Evolutionary conservation across 208 protist species (phyloP), one percentile per base, ranked within the genome.

Genomic region (Herpetomonas muscarum): DNA sequence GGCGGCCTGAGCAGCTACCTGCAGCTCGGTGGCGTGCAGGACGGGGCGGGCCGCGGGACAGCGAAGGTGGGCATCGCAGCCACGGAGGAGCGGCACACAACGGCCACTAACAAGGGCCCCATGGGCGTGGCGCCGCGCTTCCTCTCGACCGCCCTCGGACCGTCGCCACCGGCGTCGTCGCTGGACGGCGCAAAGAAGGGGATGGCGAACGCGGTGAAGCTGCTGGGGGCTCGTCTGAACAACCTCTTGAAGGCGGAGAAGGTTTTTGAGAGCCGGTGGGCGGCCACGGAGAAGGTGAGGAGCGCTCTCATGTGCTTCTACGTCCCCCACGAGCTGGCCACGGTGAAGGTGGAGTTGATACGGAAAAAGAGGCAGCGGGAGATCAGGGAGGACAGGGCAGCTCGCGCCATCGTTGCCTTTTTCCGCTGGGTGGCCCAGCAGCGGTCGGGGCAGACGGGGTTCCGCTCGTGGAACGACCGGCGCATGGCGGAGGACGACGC

Each of bases 221-320:
- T 92, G 22, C 56, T 92, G 28, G 74, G 59, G n/a, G 61, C 81
- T 48, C 74, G 85, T 5, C 66, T 92, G 32, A 42, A 42, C 34
- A 49, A 55, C 1, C 60, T 92, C 17, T 47, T 92, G 13, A 79
- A 80, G 46, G 77, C 66, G 2, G 85, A 92, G 53, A 64, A 64
- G 15, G 64, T 66, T 9, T 92, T 83, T 42, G 81, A 92, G 54
- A 79, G 85, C 32, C 68, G 69, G 34, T 92, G 85, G 85, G 62
- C 48, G 5, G 81, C 85, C 31, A 87, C 85, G 21, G 73, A 77
- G 47, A 69, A 73, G 28, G 67, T 92, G 25, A 66, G 63, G 37
- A 70, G 53, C 24, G 78, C 85, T 6, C 65, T 92, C 19, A 34
- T 72, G 21, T 41, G 69, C n/a, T 87, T 76, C 61, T 74, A 74